Evolutionary conservation across 2,329 filamentous ascomycete species (phyloP), one percentile per base, ranked within the genome.

Genomic region (Venturiaceae sp.): DNA sequence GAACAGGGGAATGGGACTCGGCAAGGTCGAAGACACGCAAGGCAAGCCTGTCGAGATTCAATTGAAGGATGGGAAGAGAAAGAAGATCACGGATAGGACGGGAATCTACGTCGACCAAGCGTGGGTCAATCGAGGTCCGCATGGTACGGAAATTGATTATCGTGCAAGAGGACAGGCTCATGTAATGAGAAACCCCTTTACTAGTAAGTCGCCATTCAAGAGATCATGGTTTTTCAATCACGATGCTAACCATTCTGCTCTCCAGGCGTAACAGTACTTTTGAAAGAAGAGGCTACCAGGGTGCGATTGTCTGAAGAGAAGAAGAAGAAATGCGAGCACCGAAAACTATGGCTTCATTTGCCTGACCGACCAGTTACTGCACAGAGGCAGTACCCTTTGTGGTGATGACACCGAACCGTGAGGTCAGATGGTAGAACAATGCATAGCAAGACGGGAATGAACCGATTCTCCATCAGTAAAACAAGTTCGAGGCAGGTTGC

Each of bases 231-330:
- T n/a, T n/a, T n/a, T 14, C 30, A 53, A 11, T 39, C 32, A 56
- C 39, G 47, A 36, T 8, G 9, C 50, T 34, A 47, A 54, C 11
- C 62, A 46, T 46, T 28, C 28, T 37, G n/a, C 64, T 50, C 44
- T 13, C 26, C 11, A 91, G 89, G 81, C 63, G 82, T 96, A 61
- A 84, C 86, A 0, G 75, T 99, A 36, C 72, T 96, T 14, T 77
- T 99, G 69, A 99, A 97, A 76, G 94, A 99, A 71, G 92, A 97
- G 72, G 88, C 87, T 72, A 96, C 94, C 5, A 81, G 91, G 58
- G 85, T 96, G 67, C 83, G 94, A 61, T 81, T 91, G 69, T 83
- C 87, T 67, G 79, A 89, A 59, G 91, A 96, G 68, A 83, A 85
- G 60, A 80, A 90, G 69, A 84, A 84, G 64, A 92, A 90, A 77